These are phyloP conservation scores for Neurospora sp. DNA, from an alignment of 495 filamentous ascomycete genomes.

Conservation along the genomic window DNA sequence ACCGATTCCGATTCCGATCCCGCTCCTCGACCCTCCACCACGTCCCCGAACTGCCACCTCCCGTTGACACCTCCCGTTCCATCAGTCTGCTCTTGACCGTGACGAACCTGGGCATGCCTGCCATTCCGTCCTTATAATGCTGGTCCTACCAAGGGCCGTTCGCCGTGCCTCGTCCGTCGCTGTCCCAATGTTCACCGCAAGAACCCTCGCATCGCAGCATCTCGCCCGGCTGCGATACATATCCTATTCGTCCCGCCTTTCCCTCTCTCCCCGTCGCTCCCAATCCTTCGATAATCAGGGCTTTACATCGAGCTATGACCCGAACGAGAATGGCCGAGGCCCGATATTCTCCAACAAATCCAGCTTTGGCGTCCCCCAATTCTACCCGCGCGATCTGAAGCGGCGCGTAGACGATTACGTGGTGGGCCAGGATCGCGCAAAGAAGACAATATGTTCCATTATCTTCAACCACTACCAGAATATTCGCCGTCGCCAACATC, in stretches of 20 bases:
- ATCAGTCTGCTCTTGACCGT: not conserved
- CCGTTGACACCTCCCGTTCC: not conserved
- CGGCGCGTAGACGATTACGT: slow-evolving; percentile 91
- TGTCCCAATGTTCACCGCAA: slow-evolving; percentile 10
- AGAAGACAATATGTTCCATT: slow-evolving; percentile 84
- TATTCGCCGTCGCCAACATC: slow-evolving; percentile 65
- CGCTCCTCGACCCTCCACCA: not conserved
- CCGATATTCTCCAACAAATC: slow-evolving; percentile 37
- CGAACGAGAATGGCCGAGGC: slow-evolving; percentile 40
- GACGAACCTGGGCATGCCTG: slow-evolving; percentile 10
- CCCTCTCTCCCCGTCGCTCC: slow-evolving; percentile 20
- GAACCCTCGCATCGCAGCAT: slow-evolving; percentile 6
- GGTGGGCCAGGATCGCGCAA: slow-evolving; percentile 92
- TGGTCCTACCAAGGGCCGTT: slow-evolving; percentile 18
- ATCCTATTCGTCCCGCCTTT: slow-evolving; percentile 21
- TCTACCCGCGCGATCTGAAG: slow-evolving; percentile 79
- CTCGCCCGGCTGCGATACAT: slow-evolving; percentile 10
- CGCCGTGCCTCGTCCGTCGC: not conserved
- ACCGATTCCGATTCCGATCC: not conserved
- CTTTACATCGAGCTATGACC: slow-evolving; percentile 70
- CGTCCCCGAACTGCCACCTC: not conserved
- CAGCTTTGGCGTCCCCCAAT: slow-evolving; percentile 51
- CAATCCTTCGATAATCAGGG: slow-evolving; percentile 31
- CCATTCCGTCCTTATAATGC: slow-evolving; percentile 17
- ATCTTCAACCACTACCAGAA: slow-evolving; percentile 97